Base-by-base conservation (phyloP, 805 yeast genomes). In the Barnettozyma pratensis region DNA sequence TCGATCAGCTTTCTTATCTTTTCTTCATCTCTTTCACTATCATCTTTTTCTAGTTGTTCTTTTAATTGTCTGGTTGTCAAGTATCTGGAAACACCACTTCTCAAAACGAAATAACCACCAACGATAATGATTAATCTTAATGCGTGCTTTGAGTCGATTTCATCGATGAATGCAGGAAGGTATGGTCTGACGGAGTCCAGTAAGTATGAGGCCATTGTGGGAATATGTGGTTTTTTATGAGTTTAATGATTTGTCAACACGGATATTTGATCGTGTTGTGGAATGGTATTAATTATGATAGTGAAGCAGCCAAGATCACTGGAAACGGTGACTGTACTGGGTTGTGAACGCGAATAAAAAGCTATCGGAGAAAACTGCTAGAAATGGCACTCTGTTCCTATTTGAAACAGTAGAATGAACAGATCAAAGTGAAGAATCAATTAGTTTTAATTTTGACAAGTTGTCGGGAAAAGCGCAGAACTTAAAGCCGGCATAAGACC, bases 101-200 rank as follows among this genome's bases (percentile, higher is more conserved):
- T 77, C 51, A 80, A 51, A 42, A 85, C 65, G 34, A 80, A 55
- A 62, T 86, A 85, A 9, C 84, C 84, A 53, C 87, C 81, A n/a
- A 83, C 71, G 37, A 81, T 65, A 34, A 77, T 70, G 27, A 79
- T 64, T 11, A 79, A 59, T 42, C 76, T 68, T 48, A 81, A 62
- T 32, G 75, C 65, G 49, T 77, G 71, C 58, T 73, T 69, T 49
- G 75, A 67, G 55, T 69, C 72, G 52, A 80, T 64, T 7, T 70
- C 70, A 3, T 70, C 75, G 42, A 66, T 56, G 26, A 70, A 30
- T 6, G 28, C 38, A 6, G 58, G 58, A 19, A 50, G 41, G 19
- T 53, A 49, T 3, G 53, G 52, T 5, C 27, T 39, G 34, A 54
- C 26, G 32, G 35, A 4, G 34, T 39, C 31, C 11, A 31, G 34